Conservation (phyloP, 164 flowering plant genomes). For the Aristolochia californica region DNA sequence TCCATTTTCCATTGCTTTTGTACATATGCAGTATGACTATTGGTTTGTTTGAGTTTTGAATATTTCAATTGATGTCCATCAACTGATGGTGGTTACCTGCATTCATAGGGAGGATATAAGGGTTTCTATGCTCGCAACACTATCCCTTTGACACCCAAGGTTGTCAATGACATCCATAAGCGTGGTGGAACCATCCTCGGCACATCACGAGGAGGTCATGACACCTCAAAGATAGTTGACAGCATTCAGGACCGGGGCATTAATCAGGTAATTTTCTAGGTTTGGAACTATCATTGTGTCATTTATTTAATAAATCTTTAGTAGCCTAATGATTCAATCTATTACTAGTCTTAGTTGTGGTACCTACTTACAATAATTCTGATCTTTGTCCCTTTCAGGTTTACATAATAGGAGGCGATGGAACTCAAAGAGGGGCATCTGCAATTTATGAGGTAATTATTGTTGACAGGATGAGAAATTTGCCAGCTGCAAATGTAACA, state of each 20-base stretch:
- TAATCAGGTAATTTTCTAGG: slow-evolving; percentile 44
- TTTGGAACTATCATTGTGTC: background rate
- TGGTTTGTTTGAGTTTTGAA: too few species aligned
- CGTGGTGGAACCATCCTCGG: slow-evolving; percentile 85
- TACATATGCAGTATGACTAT: too few species aligned
- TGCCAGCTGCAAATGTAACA: too few species aligned
- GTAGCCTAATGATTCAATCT: too few species aligned
- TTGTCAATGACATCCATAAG: slow-evolving; percentile 76
- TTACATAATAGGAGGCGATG: slow-evolving; percentile 84
- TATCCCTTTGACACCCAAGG: slow-evolving; percentile 46
- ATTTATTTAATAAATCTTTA: too few species aligned
- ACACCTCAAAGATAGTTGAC: slow-evolving; percentile 70
- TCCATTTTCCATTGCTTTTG: too few species aligned
- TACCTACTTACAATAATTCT: too few species aligned
- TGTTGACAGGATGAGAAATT: background rate
- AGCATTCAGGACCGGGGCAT: slow-evolving; percentile 86
- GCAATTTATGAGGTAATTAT: slow-evolving; percentile 55
- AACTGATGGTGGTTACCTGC: background rate
- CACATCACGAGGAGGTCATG: slow-evolving; percentile 89
- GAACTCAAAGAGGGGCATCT: slow-evolving; percentile 79
- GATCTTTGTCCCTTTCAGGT: slow-evolving; percentile 31
- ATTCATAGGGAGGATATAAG: slow-evolving; percentile 59
- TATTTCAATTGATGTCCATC: too few species aligned
- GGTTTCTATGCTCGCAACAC: slow-evolving; percentile 76
- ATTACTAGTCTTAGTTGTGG: too few species aligned